Evolutionary conservation across 2,329 filamentous ascomycete species (phyloP).

Genomic region (Dendryphion nanum): DNA sequence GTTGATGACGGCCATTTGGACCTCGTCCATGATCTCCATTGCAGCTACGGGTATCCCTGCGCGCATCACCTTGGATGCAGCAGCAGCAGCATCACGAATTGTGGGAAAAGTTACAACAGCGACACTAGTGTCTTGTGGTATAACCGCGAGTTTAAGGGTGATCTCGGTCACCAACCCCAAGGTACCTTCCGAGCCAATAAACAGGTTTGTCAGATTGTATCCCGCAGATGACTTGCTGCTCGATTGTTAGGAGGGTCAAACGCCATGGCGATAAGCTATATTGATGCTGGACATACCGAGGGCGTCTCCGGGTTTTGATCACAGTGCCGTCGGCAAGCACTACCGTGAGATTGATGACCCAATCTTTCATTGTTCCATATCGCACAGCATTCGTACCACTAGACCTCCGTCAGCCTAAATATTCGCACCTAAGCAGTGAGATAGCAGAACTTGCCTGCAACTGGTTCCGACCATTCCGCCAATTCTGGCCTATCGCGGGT

Average conservation of each 20-base stretch:
- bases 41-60: conserved; percentile 70
- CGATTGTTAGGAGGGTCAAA: conserved; percentile 5
- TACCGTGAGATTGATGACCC: conserved; percentile 80
- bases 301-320: conserved; percentile 76
- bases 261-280: too few relatives aligned
- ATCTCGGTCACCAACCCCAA: conserved; percentile 79
- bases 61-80: conserved; percentile 74
- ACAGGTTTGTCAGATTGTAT: conserved; percentile 78
- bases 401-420: conserved; percentile 31
- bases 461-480: conserved; percentile 83
- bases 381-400: conserved; percentile 77
- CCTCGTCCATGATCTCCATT: conserved; percentile 86
- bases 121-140: conserved; percentile 74
- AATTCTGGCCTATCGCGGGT: conserved; percentile 60
- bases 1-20: conserved; percentile 83
- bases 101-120: conserved; percentile 77
- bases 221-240: conserved; percentile 71
- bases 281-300: conserved; percentile 46
- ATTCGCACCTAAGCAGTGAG: background rate
- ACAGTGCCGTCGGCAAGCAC: conserved; percentile 76
- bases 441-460: conserved; percentile 37
- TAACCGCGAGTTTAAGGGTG: conserved; percentile 74
- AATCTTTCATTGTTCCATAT: conserved; percentile 86
- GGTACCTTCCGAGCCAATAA: conserved; percentile 80
- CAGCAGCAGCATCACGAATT: conserved; percentile 72